phyloP scores from a whole-genome alignment of 1,139 yeast genomes.

The Meyerozyma smithsonii region DNA sequence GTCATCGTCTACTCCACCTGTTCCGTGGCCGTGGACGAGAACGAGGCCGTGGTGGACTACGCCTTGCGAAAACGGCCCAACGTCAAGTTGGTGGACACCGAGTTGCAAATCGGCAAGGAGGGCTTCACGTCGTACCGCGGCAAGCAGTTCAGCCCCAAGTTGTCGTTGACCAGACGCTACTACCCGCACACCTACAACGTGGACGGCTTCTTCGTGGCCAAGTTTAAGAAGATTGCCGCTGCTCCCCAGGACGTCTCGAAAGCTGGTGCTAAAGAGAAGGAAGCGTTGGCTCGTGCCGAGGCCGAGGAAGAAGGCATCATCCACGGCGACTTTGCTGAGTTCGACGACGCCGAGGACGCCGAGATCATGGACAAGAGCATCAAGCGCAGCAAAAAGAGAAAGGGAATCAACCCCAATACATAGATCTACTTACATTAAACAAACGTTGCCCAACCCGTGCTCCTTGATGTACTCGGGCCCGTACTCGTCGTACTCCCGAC shows the following conservation, averaged over 20 bases:
- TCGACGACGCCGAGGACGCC: conserved; percentile 73
- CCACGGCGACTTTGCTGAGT: conserved; percentile 78
- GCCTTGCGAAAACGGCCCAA: conserved; percentile 95
- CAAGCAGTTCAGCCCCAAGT: conserved; percentile 74
- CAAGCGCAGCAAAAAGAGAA: conserved; percentile 68
- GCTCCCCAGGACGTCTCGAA: conserved; percentile 79
- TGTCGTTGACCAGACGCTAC: conserved; percentile 85
- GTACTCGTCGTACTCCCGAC: conserved; percentile 75
- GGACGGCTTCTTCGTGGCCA: conserved; percentile 97
- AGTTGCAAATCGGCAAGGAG: conserved; percentile 91
- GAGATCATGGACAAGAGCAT: conserved; percentile 70
- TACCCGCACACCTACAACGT: conserved; percentile 98
- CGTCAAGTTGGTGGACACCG: conserved; percentile 90
- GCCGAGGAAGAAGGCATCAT: conserved; percentile 77
- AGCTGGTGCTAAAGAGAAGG: conserved; percentile 89
- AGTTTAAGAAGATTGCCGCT: conserved; percentile 86
- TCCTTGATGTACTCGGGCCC: conserved; percentile 90
- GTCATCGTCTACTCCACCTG: conserved; percentile 95
- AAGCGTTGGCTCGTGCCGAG: conserved; percentile 72
- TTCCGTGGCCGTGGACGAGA: conserved; percentile 97
- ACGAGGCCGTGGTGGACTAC: conserved; percentile 97
- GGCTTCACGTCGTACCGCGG: conserved; percentile 95
- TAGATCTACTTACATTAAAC: conserved; percentile 18
- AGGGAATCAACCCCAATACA: conserved; percentile 68
- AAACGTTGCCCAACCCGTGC: conserved; percentile 71